Evolutionary conservation across 306 rosid genomes (phyloP).

Genomic region (Casuarina glauca): DNA sequence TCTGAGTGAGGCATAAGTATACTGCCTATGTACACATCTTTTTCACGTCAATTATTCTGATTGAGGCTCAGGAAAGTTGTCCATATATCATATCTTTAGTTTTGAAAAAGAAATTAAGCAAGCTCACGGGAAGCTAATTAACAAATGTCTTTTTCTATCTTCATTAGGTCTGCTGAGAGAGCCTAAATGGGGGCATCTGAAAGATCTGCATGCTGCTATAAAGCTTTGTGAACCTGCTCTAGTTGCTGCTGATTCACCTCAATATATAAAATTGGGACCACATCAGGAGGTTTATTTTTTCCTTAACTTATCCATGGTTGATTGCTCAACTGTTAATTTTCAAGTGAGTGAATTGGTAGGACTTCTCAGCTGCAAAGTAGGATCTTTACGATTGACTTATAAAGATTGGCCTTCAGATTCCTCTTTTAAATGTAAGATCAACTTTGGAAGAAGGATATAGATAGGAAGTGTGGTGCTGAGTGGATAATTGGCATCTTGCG

Average conservation of each 20-base stretch:
- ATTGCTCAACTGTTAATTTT: conserved; percentile 3
- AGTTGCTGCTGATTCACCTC: conserved; percentile 73
- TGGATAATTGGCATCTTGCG: too few relatives aligned
- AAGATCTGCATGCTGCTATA: conserved; percentile 88
- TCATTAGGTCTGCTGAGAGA: conserved; percentile 73
- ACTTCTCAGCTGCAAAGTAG: too few relatives aligned
- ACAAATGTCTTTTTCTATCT: not conserved
- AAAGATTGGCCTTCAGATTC: too few relatives aligned
- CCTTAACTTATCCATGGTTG: not conserved
- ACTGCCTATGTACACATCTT: not conserved
- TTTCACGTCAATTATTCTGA: not conserved
- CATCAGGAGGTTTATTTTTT: conserved; percentile 81
- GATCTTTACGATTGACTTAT: too few relatives aligned
- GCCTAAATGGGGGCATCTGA: conserved; percentile 99
- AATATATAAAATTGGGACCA: conserved; percentile 79
- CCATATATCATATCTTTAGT: not conserved
- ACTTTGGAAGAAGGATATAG: too few relatives aligned
- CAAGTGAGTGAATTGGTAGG: too few relatives aligned
- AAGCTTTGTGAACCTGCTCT: conserved; percentile 95
- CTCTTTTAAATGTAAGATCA: too few relatives aligned
- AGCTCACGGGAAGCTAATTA: not conserved
- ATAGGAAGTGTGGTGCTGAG: too few relatives aligned
- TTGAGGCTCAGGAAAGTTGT: not conserved
- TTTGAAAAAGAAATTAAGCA: not conserved
- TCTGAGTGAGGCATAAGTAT: not conserved